Evolutionary conservation across 257 asterid species (phyloP).

Genomic region (Capsicum rhomboideum): DNA sequence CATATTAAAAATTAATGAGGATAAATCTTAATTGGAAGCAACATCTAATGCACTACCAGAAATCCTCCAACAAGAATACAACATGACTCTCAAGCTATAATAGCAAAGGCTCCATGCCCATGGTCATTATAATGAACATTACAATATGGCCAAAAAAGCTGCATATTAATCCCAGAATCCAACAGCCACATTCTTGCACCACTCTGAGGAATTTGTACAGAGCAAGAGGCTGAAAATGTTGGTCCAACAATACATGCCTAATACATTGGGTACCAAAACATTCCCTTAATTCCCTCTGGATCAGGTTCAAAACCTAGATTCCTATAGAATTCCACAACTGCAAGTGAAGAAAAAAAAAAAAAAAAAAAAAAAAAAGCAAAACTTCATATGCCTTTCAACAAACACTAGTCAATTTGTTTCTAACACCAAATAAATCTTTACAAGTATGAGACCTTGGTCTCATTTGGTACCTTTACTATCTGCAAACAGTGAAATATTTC

Average conservation of each 20-base stretch:
- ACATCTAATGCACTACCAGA: neutral
- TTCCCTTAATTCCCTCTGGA: slow-evolving; percentile 97
- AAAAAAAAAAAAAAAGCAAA: neutral
- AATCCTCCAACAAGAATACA: neutral
- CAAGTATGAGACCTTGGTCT: neutral
- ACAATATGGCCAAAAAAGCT: neutral
- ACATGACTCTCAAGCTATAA: neutral
- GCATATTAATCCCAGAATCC: neutral
- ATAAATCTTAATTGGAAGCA: no score
- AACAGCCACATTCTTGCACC: neutral
- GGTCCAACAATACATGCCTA: slow-evolving; percentile 10
- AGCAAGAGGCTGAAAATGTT: neutral
- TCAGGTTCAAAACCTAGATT: slow-evolving; percentile 86
- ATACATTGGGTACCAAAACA: slow-evolving; percentile 95
- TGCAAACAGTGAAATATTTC: slow-evolving; percentile 88
- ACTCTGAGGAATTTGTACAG: neutral
- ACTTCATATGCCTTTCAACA: neutral
- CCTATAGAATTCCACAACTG: slow-evolving; percentile 88
- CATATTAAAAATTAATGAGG: no score
- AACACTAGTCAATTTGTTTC: neutral
- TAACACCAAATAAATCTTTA: neutral
- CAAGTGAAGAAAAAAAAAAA: slow-evolving; percentile 20
- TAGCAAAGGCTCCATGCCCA: neutral
- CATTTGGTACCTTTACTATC: slow-evolving; percentile 69
- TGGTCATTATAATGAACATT: neutral